phyloP scores from a whole-genome alignment of 768 basidiomycete genomes.

The Butyriboletus loyo region DNA sequence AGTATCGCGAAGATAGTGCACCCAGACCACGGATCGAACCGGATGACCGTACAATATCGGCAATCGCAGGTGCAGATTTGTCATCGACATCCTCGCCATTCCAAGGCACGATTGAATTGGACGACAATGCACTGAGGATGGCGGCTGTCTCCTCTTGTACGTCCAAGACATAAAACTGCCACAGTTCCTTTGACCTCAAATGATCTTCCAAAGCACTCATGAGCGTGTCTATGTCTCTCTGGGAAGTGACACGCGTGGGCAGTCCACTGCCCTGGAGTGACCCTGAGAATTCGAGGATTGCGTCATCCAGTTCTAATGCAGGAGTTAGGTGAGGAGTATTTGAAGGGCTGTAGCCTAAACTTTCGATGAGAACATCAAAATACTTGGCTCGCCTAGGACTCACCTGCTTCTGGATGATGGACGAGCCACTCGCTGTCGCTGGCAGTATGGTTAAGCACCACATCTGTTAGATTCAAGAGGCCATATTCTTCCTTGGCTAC shows the following conservation, averaged over 20 bases:
- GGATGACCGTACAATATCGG: slow-evolving; percentile 53
- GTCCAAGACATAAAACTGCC: slow-evolving; percentile 95
- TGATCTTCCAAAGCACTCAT: slow-evolving; percentile 58
- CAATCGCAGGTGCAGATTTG: slow-evolving; percentile 63
- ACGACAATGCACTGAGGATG: slow-evolving; percentile 37
- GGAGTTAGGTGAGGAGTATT: slow-evolving; percentile 91
- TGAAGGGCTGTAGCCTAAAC: slow-evolving; percentile 77
- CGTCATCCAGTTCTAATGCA: slow-evolving; percentile 89
- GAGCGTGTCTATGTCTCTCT: slow-evolving; percentile 66
- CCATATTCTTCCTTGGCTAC: slow-evolving; percentile 83
- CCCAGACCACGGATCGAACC: slow-evolving; percentile 58
- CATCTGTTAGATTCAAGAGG: slow-evolving; percentile 85
- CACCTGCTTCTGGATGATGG: slow-evolving; percentile 94
- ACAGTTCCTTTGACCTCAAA: slow-evolving; percentile 68
- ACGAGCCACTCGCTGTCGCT: slow-evolving; percentile 89
- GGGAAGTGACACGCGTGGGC: slow-evolving; percentile 63
- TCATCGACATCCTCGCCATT: slow-evolving; percentile 53
- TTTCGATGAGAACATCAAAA: slow-evolving; percentile 3
- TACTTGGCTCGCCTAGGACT: slow-evolving; percentile 15
- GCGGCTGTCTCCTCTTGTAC: slow-evolving; percentile 57
- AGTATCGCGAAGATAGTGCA: slow-evolving; percentile 62
- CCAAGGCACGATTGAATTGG: slow-evolving; percentile 51
- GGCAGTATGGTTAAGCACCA: slow-evolving; percentile 97
- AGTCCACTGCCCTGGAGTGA: slow-evolving; percentile 63
- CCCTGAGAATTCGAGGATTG: slow-evolving; percentile 77